Evolutionary conservation across 352 stramenopile species (phyloP), one percentile per base, ranked within the genome.

Genomic region (Peronospora belbahrii): DNA sequence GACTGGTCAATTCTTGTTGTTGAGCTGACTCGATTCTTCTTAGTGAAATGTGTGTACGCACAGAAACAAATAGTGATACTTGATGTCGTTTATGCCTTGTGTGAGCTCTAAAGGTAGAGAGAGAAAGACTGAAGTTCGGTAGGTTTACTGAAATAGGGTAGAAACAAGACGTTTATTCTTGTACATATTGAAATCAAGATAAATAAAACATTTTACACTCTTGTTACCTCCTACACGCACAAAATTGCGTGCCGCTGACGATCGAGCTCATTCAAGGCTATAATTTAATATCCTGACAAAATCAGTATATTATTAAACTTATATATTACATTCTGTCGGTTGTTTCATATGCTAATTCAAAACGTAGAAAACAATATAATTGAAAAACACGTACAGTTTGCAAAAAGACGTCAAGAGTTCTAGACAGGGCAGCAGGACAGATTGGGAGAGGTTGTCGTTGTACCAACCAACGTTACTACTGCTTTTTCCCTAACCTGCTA

Each of bases 221-320:
- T 4, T 27, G 23, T 7, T 27, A 7, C 23, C n/a, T n/a, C 47
- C 39, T 56, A 49, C 35, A 33, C 46, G 11, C 35, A 27, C 2
- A 38, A 38, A 58, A 27, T 54, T 53, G 52, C 52, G 52, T 59
- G 52, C 44, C 37, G 31, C 43, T 59, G 43, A 59, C 52, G 52
- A 59, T 52, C 14, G 44, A 34, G 35, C 49, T 25, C 51, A 27
- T 41, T 28, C 18, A 22, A 28, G 40, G 10, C 22, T 41, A 11
- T 15, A 8, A 8, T 32, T 1, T 9, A 6, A 49, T 44, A 56
- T 11, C 39, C 18, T 27, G 23, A n/a, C 9, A 2, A 22, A 25
- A 32, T 8, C 15, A n/a, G n/a, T n/a, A n/a, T n/a, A n/a, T n/a
- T n/a, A n/a, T n/a, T n/a, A n/a, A n/a, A n/a, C n/a, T n/a, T n/a